Evolutionary conservation across 257 asterid species (phyloP), one percentile per base, ranked within the genome.

Genomic region (Solanum peruvianum): DNA sequence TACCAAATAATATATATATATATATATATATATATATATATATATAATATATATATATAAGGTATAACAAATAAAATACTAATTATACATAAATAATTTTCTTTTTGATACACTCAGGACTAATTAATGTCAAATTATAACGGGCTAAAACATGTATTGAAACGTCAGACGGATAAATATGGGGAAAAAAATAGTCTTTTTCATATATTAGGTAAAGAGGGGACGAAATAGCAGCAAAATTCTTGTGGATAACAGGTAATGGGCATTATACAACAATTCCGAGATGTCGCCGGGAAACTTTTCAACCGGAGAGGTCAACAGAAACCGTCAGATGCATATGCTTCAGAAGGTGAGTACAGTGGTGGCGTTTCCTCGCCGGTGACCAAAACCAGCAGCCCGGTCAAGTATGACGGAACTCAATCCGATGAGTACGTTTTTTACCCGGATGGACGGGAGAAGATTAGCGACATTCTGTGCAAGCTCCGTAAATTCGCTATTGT

Each of bases 401-500:
- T 82, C 11, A 85, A 75, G 52, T 77, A 64, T 27, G 82, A 21
- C 47, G 87, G 89, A 69, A 64, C 88, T 37, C 88, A 86, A 56
- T 85, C 82, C 75, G 92, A 90, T 84, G 92, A 88, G 52, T 83
- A 85, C 64, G 70, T 85, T 8, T 70, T 70, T 9, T 70, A 70
- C 4, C 77, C 77, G 6, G 77, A 31, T 70, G 77, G 77, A 3
- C 44, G 77, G 41, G 44, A 31, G 77, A 70, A 70, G 77, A 70
- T 70, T 60, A 87, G 89, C 35, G 87, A 87, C 76, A 89, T 89
- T 88, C 90, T 86, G 71, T 90, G 92, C 93, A 91, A 88, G 87
- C 89, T 92, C 62, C 92, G 94, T 5, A 93, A 91, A 82, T 87
- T 90, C 20, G 95, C 94, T 58, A 92, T 94, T 33, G 96, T 92